Evolutionary conservation across 257 asterid genomes (phyloP).

Genomic region (Sherardia arvensis): DNA sequence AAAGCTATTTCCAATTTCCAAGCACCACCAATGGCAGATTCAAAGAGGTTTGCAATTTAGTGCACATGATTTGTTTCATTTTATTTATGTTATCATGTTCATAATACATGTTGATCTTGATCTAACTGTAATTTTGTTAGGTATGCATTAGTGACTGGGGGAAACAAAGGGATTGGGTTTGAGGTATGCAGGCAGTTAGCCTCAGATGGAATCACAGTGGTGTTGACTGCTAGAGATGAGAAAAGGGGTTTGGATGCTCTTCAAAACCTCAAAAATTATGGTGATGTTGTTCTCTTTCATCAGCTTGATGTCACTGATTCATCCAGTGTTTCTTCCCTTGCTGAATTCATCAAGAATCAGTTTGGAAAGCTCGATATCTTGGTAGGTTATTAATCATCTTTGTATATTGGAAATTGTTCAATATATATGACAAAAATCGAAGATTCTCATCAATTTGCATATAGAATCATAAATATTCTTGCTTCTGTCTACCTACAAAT

Average conservation of each 20-base stretch:
- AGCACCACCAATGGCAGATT: constrained; percentile 9
- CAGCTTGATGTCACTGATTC: constrained; percentile 3
- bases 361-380: constrained; percentile 3
- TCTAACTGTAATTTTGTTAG: neutral
- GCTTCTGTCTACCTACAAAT: too few species aligned
- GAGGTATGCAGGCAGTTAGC: constrained; percentile 12
- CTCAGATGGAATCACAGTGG: constrained; percentile 7
- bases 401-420: too few species aligned
- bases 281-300: constrained; percentile 1
- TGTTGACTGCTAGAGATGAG: constrained; percentile 17
- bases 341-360: neutral
- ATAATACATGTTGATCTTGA: too few species aligned
- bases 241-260: constrained; percentile 19
- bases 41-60: neutral
- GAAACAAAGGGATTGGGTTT: neutral
- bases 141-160: neutral
- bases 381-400: neutral
- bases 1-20: too few species aligned
- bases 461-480: too few species aligned
- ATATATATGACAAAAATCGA: too few species aligned
- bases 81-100: neutral
- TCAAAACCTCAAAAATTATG: constrained; percentile 12
- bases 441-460: too few species aligned
- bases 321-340: constrained; percentile 4
- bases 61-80: neutral